A percentile compares a stretch with the other conserved stretches of the same genome.
Evolutionary conservation across 805 yeast genomes (phyloP).

Genomic region (Starmera caribaea): DNA sequence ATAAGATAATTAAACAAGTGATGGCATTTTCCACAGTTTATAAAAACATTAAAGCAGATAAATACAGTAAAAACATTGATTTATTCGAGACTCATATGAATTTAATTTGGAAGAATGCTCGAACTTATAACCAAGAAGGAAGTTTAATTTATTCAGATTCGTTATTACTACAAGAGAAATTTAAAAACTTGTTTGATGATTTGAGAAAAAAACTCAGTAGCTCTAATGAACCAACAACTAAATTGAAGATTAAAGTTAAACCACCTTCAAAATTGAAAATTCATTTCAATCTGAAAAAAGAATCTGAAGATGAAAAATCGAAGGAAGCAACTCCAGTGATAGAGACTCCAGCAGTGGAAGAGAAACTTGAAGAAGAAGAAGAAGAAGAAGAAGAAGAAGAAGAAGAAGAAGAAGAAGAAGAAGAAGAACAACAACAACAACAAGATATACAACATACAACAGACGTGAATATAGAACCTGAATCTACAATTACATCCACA

Average conservation of each 20-base stretch:
- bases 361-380: constrained; percentile 5
- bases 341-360: constrained; percentile 8
- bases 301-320: neutral
- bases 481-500: too few species aligned
- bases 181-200: constrained; percentile 29
- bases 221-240: constrained; percentile 1
- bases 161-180: constrained; percentile 41
- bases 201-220: constrained; percentile 5
- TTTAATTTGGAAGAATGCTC: constrained; percentile 71
- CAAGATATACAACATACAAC: too few species aligned
- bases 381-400: constrained; percentile 2
- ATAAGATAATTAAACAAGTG: constrained; percentile 60
- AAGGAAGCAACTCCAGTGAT: constrained; percentile 2
- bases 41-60: constrained; percentile 39
- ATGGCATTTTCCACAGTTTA: constrained; percentile 59
- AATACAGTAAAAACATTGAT: constrained; percentile 39
- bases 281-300: constrained; percentile 4
- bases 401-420: neutral
- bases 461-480: too few species aligned
- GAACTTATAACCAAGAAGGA: constrained; percentile 63
- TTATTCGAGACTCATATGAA: constrained; percentile 50
- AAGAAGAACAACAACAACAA: too few species aligned
- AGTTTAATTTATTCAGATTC: constrained; percentile 71
- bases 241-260: constrained; percentile 1
- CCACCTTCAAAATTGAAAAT: constrained; percentile 2